A percentile compares a stretch with the other conserved stretches of the same genome.
These are phyloP conservation scores for Eutypa lata DNA, from an alignment of 2,329 filamentous ascomycete species.

Conservation along the genomic window DNA sequence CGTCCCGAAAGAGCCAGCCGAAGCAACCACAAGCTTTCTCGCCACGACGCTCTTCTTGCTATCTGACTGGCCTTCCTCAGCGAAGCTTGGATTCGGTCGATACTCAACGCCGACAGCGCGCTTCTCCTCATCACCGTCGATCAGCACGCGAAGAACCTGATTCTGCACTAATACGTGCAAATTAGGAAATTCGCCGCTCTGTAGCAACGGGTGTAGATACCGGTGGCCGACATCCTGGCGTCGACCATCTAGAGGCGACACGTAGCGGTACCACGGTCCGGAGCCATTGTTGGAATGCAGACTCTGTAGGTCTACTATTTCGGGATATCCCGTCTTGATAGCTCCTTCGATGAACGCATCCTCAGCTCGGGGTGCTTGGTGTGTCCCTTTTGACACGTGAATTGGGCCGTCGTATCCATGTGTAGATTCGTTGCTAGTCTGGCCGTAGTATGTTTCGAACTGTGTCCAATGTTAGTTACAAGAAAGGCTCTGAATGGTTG, in stretches of 20 bases:
- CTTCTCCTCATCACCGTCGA: background rate
- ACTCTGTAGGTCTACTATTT: slow-evolving; percentile 52
- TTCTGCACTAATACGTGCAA: slow-evolving; percentile 49
- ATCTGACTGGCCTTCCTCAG: background rate
- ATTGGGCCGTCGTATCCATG: slow-evolving; percentile 57
- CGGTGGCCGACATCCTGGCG: slow-evolving; percentile 48
- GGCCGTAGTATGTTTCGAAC: slow-evolving; percentile 55
- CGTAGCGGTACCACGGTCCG: slow-evolving; percentile 13
- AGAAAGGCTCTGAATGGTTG: no score
- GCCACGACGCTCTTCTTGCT: slow-evolving; percentile 31
- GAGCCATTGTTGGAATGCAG: slow-evolving; percentile 35
- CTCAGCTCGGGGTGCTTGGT: slow-evolving; percentile 35
- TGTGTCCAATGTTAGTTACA: slow-evolving; percentile 8
- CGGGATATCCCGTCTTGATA: slow-evolving; percentile 43
- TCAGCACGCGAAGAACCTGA: slow-evolving; percentile 32
- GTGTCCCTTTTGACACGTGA: slow-evolving; percentile 50
- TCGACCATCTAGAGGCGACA: slow-evolving; percentile 34
- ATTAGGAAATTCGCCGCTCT: slow-evolving; percentile 40
- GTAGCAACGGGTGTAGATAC: slow-evolving; percentile 48
- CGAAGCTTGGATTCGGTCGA: background rate
- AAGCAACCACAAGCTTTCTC: slow-evolving; percentile 40
- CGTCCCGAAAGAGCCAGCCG: slow-evolving; percentile 36
- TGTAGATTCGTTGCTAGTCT: slow-evolving; percentile 33
- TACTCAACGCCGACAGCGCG: background rate
- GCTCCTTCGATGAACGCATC: slow-evolving; percentile 49